Percentiles rank a stretch among this genome's conserved stretches.
Conservation (phyloP, 1,284 basidiomycete species). For the Puccinia polysora region DNA sequence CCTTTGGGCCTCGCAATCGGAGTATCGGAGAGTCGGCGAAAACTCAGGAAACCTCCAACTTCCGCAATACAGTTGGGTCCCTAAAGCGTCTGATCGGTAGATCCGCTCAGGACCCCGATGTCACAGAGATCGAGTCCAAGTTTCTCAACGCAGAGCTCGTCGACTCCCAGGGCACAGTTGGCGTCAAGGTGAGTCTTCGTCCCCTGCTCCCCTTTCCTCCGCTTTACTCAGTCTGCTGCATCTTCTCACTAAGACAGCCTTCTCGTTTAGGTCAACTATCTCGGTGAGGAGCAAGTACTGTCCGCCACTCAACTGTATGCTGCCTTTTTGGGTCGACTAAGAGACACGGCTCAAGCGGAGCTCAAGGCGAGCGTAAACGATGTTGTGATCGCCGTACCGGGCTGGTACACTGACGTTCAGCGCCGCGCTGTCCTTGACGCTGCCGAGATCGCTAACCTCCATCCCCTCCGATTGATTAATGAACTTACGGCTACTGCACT, state of each 20-base stretch:
- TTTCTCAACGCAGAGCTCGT: constrained; percentile 78
- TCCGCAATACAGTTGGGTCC: constrained; percentile 86
- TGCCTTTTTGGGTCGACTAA: constrained; percentile 79
- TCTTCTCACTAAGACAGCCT: not conserved
- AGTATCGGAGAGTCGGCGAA: constrained; percentile 86
- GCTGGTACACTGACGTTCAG: constrained; percentile 89
- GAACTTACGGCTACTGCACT: constrained; percentile 87
- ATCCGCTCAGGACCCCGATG: constrained; percentile 67
- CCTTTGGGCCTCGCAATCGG: constrained; percentile 81
- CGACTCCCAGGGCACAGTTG: constrained; percentile 73
- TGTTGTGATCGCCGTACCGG: constrained; percentile 86
- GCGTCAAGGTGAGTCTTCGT: constrained; percentile 64
- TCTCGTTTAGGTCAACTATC: constrained; percentile 83
- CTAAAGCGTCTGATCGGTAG: constrained; percentile 83
- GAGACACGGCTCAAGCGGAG: constrained; percentile 75
- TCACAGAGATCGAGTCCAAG: constrained; percentile 72
- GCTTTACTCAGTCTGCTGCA: constrained; percentile 23
- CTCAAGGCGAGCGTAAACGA: constrained; percentile 79
- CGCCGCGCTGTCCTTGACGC: constrained; percentile 81
- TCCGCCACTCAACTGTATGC: constrained; percentile 79
- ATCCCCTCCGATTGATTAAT: constrained; percentile 85
- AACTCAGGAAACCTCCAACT: constrained; percentile 95
- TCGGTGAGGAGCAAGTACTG: constrained; percentile 70
- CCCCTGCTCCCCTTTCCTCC: constrained; percentile 40
- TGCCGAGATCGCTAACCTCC: constrained; percentile 77